Evolutionary conservation across 2,329 filamentous ascomycete genomes (phyloP).

Genomic region (Penicillium sp.): DNA sequence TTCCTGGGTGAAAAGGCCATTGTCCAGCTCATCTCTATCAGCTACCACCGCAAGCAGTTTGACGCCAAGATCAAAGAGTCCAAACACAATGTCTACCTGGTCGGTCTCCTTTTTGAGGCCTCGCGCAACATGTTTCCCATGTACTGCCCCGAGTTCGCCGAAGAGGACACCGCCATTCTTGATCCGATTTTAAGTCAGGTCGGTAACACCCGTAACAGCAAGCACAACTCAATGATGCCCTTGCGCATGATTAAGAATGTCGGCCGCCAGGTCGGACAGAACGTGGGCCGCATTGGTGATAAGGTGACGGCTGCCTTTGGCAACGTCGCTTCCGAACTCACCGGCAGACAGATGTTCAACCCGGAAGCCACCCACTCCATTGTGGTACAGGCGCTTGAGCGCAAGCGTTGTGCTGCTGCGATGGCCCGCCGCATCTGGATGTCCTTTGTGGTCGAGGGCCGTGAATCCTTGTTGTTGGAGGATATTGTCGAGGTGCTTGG

Average conservation of each 20-base stretch:
- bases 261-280: constrained; percentile 59
- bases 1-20: constrained; percentile 56
- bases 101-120: constrained; percentile 83
- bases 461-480: constrained; percentile 69
- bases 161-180: constrained; percentile 88
- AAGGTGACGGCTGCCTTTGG: constrained; percentile 92
- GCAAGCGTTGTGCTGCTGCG: constrained; percentile 78
- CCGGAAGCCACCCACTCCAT: constrained; percentile 84
- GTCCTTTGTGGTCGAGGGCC: constrained; percentile 91
- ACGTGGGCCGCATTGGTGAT: constrained; percentile 77
- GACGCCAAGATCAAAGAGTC: constrained; percentile 73
- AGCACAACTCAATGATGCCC: constrained; percentile 63
- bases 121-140: constrained; percentile 84
- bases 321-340: constrained; percentile 89
- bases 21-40: constrained; percentile 62
- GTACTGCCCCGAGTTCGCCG: constrained; percentile 82
- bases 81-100: constrained; percentile 75
- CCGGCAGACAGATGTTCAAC: constrained; percentile 92
- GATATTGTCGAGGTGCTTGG: constrained; percentile 88
- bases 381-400: constrained; percentile 82
- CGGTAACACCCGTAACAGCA: constrained; percentile 47
- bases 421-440: constrained; percentile 94
- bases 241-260: constrained; percentile 61
- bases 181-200: constrained; percentile 67
- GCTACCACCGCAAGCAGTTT: constrained; percentile 64